Evolutionary conservation across 139 green algal species (phyloP).

Genomic region (Prasinococcaceae sp.): DNA sequence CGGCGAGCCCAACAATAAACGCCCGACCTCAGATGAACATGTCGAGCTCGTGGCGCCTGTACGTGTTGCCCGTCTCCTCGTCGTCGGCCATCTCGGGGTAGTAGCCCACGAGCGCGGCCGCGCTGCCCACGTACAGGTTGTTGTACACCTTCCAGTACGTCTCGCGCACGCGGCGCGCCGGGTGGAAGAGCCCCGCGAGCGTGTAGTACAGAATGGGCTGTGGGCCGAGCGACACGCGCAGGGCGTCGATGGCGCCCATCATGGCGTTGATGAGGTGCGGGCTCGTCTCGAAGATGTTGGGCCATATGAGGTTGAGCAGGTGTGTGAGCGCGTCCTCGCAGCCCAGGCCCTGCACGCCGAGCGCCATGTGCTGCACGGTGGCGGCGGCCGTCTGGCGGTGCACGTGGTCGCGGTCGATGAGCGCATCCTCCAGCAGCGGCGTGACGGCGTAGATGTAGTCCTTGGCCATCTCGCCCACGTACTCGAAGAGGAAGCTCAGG

Average conservation of each 20-base stretch:
- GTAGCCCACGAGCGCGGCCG: slow-evolving; percentile 70
- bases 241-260: slow-evolving; percentile 78
- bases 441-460: slow-evolving; percentile 92
- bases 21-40: slow-evolving; percentile 75
- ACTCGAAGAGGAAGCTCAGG: slow-evolving; percentile 99
- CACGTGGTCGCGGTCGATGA: slow-evolving; percentile 91
- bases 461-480: slow-evolving; percentile 99
- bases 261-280: slow-evolving; percentile 89
- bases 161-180: slow-evolving; percentile 80
- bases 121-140: slow-evolving; percentile 86
- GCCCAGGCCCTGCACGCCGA: slow-evolving; percentile 79
- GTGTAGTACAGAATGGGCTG: slow-evolving; percentile 71
- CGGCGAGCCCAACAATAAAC: too few species aligned
- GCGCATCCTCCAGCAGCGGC: slow-evolving; percentile 86
- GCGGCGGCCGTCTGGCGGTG: slow-evolving; percentile 75
- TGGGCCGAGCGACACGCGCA: slow-evolving; percentile 71
- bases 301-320: slow-evolving; percentile 96
- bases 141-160: slow-evolving; percentile 98
- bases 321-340: slow-evolving; percentile 92
- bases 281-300: slow-evolving; percentile 94
- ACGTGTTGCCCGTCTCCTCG: slow-evolving; percentile 30
- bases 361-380: slow-evolving; percentile 78
- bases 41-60: slow-evolving; percentile 78
- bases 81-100: slow-evolving; percentile 41
- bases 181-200: slow-evolving; percentile 80